phyloP scores from a whole-genome alignment of 768 basidiomycete species.

The Naganishia antarctica region DNA sequence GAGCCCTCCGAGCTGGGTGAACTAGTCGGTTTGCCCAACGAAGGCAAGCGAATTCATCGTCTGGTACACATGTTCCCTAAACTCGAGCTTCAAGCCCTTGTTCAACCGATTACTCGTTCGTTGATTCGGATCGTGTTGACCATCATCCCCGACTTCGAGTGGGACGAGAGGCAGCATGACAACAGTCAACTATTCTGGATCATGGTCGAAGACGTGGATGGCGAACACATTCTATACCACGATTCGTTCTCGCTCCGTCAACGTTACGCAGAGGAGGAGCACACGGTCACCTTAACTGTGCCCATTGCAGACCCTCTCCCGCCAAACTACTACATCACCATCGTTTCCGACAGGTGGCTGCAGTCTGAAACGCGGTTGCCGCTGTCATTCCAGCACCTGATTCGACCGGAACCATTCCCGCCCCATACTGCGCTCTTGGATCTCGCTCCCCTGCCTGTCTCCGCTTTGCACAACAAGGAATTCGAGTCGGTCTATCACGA shows the following conservation, averaged over 20 bases:
- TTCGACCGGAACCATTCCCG: constrained; percentile 95
- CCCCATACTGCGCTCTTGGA: constrained; percentile 86
- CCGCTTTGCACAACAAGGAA: constrained; percentile 87
- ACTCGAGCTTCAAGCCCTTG: constrained; percentile 89
- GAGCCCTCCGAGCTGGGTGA: constrained; percentile 82
- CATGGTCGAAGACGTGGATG: constrained; percentile 93
- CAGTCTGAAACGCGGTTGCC: constrained; percentile 91
- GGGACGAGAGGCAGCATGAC: constrained; percentile 93
- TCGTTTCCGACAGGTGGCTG: constrained; percentile 92
- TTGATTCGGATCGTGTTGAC: constrained; percentile 87
- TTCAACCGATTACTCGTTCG: constrained; percentile 91
- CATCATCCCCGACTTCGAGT: constrained; percentile 94
- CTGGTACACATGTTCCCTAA: constrained; percentile 96
- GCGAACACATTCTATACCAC: constrained; percentile 91
- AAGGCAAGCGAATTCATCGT: constrained; percentile 82
- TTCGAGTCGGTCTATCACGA: constrained; percentile 80
- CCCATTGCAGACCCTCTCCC: constrained; percentile 97
- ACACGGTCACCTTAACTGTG: constrained; percentile 87
- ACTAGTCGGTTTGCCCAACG: constrained; percentile 86
- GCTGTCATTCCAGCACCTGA: constrained; percentile 95
- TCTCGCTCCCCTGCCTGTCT: constrained; percentile 80
- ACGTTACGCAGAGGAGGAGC: constrained; percentile 86
- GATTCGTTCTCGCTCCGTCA: constrained; percentile 88
- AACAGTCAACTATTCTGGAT: constrained; percentile 85
- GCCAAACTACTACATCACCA: constrained; percentile 94